Conservation (phyloP, 768 basidiomycete genomes). For the Podaxis pistillaris region DNA sequence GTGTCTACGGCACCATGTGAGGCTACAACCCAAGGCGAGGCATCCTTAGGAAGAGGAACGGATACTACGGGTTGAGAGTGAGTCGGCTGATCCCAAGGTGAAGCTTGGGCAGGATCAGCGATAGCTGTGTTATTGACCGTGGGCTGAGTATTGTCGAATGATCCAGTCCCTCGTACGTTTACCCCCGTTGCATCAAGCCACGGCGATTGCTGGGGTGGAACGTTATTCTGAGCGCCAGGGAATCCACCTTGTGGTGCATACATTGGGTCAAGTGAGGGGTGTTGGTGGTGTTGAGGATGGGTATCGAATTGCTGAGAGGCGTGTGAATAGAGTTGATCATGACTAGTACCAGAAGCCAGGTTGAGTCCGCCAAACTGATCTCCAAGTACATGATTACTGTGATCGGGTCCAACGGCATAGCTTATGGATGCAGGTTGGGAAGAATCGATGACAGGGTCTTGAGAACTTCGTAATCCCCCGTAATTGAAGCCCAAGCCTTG, state of each 20-base stretch:
- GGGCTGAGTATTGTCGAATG: slow-evolving; percentile 45
- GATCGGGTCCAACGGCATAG: slow-evolving; percentile 5
- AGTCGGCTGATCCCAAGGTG: slow-evolving; percentile 37
- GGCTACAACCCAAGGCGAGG: slow-evolving; percentile 56
- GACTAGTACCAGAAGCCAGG: neutral
- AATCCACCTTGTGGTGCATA: slow-evolving; percentile 1
- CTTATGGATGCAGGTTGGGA: neutral
- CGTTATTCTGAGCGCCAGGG: slow-evolving; percentile 2
- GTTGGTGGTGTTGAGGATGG: slow-evolving; percentile 2
- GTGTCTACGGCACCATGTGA: slow-evolving; percentile 46
- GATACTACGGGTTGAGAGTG: slow-evolving; percentile 26
- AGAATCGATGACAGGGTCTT: slow-evolving; percentile 6
- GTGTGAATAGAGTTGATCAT: slow-evolving; percentile 1
- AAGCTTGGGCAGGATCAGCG: slow-evolving; percentile 23
- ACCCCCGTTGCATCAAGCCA: slow-evolving; percentile 34
- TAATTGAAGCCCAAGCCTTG: slow-evolving; percentile 5
- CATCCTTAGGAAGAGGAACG: slow-evolving; percentile 32
- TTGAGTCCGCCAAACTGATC: slow-evolving; percentile 10
- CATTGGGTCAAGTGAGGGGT: neutral
- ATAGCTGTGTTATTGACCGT: slow-evolving; percentile 35
- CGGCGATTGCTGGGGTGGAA: slow-evolving; percentile 25
- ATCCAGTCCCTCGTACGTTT: slow-evolving; percentile 31
- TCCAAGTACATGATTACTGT: neutral
- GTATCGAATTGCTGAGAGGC: neutral
- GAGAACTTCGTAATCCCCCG: slow-evolving; percentile 3